A percentile compares a stretch with the other conserved stretches of the same genome.
These are phyloP conservation scores for Ambrosiella xylebori DNA, from an alignment of 2,329 filamentous ascomycete species.

Conservation along the genomic window DNA sequence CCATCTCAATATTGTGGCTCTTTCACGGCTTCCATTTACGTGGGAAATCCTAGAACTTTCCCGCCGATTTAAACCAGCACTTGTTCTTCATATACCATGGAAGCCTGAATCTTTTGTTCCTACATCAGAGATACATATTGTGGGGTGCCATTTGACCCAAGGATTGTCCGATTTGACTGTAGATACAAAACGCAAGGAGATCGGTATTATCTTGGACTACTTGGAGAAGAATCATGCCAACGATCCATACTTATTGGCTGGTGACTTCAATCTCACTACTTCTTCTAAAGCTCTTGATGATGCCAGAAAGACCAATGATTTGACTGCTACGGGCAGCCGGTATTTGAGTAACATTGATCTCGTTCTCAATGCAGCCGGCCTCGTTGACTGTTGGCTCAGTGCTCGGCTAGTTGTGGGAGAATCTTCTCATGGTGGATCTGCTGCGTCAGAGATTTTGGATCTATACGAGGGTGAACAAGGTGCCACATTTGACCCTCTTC, in stretches of 20 bases:
- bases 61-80: conserved; percentile 39
- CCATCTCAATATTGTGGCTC: conserved; percentile 41
- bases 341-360: conserved; percentile 23
- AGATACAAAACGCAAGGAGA: conserved; percentile 36
- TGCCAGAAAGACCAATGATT: conserved; percentile 32
- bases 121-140: conserved; percentile 25
- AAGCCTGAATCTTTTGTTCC: background rate
- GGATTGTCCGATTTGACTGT: conserved; percentile 43
- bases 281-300: conserved; percentile 37
- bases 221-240: conserved; percentile 24
- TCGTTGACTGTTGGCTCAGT: conserved; percentile 35
- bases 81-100: conserved; percentile 28
- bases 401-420: conserved; percentile 28
- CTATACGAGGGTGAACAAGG: conserved; percentile 42
- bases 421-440: conserved; percentile 19
- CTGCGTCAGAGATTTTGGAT: conserved; percentile 18
- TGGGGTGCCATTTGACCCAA: conserved; percentile 43
- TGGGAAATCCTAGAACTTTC: conserved; percentile 38
- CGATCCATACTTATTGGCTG: conserved; percentile 39
- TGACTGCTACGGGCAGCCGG: conserved; percentile 30
- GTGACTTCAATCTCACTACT: conserved; percentile 48
- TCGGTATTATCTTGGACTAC: conserved; percentile 32
- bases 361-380: conserved; percentile 26
- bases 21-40: conserved; percentile 37
- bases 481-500: conserved; percentile 44